Evolutionary conservation across 2,329 filamentous ascomycete species (phyloP).

Genomic region (Plenodomus lindquistii): DNA sequence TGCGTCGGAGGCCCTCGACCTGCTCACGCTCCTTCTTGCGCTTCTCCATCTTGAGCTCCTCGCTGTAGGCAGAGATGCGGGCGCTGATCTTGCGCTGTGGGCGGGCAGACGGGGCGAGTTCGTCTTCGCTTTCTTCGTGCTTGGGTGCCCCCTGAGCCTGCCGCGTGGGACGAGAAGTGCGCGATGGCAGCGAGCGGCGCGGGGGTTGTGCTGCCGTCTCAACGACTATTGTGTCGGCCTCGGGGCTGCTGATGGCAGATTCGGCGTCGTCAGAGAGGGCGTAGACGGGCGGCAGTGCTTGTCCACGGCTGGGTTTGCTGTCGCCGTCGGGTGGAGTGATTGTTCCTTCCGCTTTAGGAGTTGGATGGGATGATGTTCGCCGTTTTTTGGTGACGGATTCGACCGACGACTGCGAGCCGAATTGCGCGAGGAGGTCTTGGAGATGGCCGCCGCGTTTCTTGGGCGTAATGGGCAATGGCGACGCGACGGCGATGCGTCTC

Average conservation of each 20-base stretch:
- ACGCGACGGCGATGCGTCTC: constrained; percentile 15
- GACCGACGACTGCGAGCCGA: constrained; percentile 33
- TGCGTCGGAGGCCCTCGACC: constrained; percentile 22
- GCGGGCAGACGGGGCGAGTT: constrained; percentile 18
- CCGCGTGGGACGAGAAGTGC: neutral
- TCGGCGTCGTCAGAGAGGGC: constrained; percentile 4
- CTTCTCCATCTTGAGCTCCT: constrained; percentile 41
- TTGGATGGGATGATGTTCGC: constrained; percentile 15
- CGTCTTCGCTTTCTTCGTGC: constrained; percentile 23
- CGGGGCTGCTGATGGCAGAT: neutral
- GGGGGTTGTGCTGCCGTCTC: neutral
- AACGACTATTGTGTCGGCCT: neutral
- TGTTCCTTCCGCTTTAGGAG: neutral
- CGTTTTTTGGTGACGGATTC: constrained; percentile 38
- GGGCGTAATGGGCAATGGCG: constrained; percentile 24
- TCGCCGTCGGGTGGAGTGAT: neutral
- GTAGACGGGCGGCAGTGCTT: constrained; percentile 5
- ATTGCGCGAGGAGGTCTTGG: constrained; percentile 33
- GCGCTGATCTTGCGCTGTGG: constrained; percentile 15
- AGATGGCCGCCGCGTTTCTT: constrained; percentile 26
- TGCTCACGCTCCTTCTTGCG: constrained; percentile 17
- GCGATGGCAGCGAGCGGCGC: neutral
- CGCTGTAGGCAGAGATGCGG: constrained; percentile 16
- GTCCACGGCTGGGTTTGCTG: constrained; percentile 15
- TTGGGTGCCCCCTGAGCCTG: neutral